Evolutionary conservation across 441 rosid genomes (phyloP), one percentile per base, ranked within the genome.

Genomic region (Gossypium aridum): DNA sequence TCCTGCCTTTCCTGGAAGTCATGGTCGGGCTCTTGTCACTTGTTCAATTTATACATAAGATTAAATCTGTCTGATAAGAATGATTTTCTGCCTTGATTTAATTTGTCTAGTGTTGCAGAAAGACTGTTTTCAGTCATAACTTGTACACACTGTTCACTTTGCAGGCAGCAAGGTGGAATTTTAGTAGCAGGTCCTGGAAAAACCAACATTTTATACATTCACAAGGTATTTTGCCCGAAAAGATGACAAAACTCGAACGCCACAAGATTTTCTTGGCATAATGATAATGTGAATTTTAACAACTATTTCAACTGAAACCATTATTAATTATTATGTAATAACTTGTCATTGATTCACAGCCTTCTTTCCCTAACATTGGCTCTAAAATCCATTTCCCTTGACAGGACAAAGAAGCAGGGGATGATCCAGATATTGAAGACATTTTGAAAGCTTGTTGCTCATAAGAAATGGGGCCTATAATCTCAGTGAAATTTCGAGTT

Each of bases 391-490:
- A 26, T 70, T 39, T 20, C 39, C 16, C 76, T 67, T 79, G 71
- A 17, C 85, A 95, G 99, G 99, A 92, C 77, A 93, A 90, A 86
- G 99, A 93, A 86, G 98, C 99, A 43, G 98, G 98, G 72, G 99
- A 95, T 77, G 99, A 95, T 70, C 97, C 96, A 6, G 89, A 89
- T 51, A 76, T 90, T 57, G 89, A 91, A 75, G 96, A 87, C 75
- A 82, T 95, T 75, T 26, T 95, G 59, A 80, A 82, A 79, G 99
- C 95, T 3, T 93, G 99, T 79, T 91, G 98, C 76, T 82, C 86
- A 26, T 89, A 82, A 74, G 76, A 78, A 71, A 56, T 47, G 60
- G 43, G 28, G 23, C 5, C 9, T 4, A 7, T 25, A 3, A 43
- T 45, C 31, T 67, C 14, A 6, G 7, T 14, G 43, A 68, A 68